Percentiles rank a stretch among this genome's conserved stretches.
Conservation (phyloP, 1,284 basidiomycete species). For the Cutaneotrichosporon spelunceum region DNA sequence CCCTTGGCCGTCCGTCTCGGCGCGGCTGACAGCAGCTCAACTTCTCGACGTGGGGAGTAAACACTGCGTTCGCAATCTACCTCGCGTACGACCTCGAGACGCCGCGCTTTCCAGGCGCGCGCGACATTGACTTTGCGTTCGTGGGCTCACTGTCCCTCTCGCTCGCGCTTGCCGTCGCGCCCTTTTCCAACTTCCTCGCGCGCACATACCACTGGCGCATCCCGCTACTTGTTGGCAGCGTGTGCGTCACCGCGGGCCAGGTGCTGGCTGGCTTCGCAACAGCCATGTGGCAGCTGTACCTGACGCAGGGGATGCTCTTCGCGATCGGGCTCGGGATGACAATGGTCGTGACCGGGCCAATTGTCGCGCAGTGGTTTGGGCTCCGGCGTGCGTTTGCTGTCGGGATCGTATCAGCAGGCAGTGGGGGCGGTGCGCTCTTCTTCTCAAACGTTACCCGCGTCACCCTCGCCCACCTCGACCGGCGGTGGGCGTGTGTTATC, state of each 20-base stretch:
- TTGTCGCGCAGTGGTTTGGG: conserved; percentile 26
- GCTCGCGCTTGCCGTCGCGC: conserved; percentile 19
- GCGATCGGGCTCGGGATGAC: conserved; percentile 36
- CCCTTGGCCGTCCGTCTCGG: not conserved
- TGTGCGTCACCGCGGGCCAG: conserved; percentile 34
- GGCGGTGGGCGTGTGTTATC: conserved; percentile 40
- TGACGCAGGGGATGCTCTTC: conserved; percentile 43
- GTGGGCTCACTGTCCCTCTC: conserved; percentile 21
- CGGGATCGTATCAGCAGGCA: conserved; percentile 41
- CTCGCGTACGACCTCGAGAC: conserved; percentile 49
- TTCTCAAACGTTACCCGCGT: conserved; percentile 45
- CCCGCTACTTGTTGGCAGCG: conserved; percentile 21
- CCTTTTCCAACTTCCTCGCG: conserved; percentile 18
- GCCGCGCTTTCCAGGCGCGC: conserved; percentile 47
- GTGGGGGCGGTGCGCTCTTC: conserved; percentile 47
- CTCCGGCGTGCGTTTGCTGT: conserved; percentile 23
- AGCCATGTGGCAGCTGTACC: conserved; percentile 31
- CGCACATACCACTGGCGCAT: conserved; percentile 23
- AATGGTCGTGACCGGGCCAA: conserved; percentile 21
- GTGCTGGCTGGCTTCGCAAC: conserved; percentile 37
- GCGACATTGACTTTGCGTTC: conserved; percentile 34
- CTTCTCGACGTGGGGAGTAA: conserved; percentile 46
- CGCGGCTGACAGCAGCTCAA: conserved; percentile 15
- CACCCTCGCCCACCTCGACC: conserved; percentile 35
- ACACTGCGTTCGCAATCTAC: conserved; percentile 53